Base-by-base conservation (phyloP, 2,329 filamentous ascomycete species). In the Botryotinia calthae region DNA sequence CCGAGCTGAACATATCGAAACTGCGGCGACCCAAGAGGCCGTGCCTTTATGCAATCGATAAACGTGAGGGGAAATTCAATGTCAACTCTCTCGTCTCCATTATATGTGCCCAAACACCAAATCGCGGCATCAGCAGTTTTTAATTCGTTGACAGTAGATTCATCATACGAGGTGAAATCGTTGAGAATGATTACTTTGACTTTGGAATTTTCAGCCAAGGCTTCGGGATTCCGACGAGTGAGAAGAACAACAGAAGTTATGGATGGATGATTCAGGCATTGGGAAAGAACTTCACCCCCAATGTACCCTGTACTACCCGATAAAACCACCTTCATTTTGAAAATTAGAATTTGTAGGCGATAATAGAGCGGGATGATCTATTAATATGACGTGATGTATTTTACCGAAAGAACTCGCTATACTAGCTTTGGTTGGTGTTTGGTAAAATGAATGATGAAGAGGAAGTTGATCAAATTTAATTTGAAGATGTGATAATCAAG, bases 1-100 rank as follows among this genome's bases (percentile, higher is more conserved):
- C 64, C 64, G 4, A 66, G 28, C 3, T 66, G 64, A 22, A 66
- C 22, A 34, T 66, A 66, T 51, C 64, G 42, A 66, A 66, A 66
- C 22, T 51, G 28, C 5, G 28, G 9, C 18, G 44, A 48, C 22
- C 64, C 64, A 6, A n/a, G 28, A n/a, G 44, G 31, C 16, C 46
- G 44, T n/a, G 44, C 18, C 31, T 67, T 54, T n/a, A 67, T 54
- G 25, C 34, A 16, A 22, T 37, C 40, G 48, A 67, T 51, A 10
- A 67, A 67, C 18, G 46, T 40, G 25, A 67, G 44, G 18, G 64
- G 64, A 54, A 37, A 67, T 37, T 54, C 46, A 54, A 67, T 54
- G 25, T 67, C 64, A 25, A 54, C 46, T 54, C 37, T 67, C 31
- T 51, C 34, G 10, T 54, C 46, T 6, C 46, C 64, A 40, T 67